Conservation (phyloP, 1,284 basidiomycete genomes). For the Thelephora terrestris region DNA sequence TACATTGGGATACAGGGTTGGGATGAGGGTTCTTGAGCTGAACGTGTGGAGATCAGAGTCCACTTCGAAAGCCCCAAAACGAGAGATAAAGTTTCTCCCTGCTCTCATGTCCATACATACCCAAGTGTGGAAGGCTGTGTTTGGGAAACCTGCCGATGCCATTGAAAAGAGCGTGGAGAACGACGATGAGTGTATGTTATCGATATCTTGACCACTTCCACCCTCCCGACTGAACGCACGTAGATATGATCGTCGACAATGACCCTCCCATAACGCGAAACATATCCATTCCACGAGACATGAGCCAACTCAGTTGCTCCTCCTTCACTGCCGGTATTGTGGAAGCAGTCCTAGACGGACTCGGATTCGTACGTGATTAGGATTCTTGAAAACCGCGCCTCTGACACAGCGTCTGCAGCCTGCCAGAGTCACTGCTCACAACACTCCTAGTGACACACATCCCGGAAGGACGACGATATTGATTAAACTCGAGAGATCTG, state of each 20-base stretch:
- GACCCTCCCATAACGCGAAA: slow-evolving; percentile 85
- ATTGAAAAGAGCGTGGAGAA: slow-evolving; percentile 95
- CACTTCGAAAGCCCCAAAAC: slow-evolving; percentile 70
- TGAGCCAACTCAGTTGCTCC: slow-evolving; percentile 90
- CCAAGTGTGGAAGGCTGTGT: slow-evolving; percentile 89
- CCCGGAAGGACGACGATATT: slow-evolving; percentile 86
- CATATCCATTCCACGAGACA: slow-evolving; percentile 90
- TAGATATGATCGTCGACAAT: slow-evolving; percentile 99
- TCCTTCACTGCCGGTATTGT: slow-evolving; percentile 96
- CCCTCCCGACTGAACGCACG: not conserved
- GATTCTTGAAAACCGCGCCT: slow-evolving; percentile 5
- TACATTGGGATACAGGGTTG: slow-evolving; percentile 84
- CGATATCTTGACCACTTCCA: slow-evolving; percentile 2
- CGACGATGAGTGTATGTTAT: slow-evolving; percentile 80
- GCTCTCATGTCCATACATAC: slow-evolving; percentile 88
- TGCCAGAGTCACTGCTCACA: slow-evolving; percentile 93
- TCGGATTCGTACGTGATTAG: slow-evolving; percentile 75
- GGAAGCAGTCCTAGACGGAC: slow-evolving; percentile 91
- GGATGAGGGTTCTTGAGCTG: slow-evolving; percentile 72
- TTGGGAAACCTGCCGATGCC: slow-evolving; percentile 88
- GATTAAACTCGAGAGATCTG: slow-evolving; percentile 87
- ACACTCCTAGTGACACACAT: slow-evolving; percentile 73
- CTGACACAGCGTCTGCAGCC: slow-evolving; percentile 45
- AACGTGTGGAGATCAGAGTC: slow-evolving; percentile 66
- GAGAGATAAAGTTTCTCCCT: slow-evolving; percentile 81